phyloP scores from a whole-genome alignment of 192 early-diverging fungal genomes.

The Backusella australiensis region DNA sequence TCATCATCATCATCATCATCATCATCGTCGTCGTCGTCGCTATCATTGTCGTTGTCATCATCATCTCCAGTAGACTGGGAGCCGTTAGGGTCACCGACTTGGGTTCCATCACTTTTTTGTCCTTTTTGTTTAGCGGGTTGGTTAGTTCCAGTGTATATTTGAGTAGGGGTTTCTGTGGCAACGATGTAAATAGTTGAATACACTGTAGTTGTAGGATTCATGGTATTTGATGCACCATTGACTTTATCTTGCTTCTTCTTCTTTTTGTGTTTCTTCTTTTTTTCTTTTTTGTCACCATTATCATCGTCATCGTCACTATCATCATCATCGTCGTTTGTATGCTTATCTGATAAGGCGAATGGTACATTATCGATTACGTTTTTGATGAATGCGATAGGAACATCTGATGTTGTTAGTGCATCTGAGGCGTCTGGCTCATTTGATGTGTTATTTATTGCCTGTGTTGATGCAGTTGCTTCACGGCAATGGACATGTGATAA shows the following conservation, averaged over 20 bases:
- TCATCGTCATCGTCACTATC: background rate
- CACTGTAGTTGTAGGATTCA: background rate
- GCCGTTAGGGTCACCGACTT: background rate
- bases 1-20: background rate
- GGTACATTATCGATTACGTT: background rate
- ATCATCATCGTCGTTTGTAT: background rate
- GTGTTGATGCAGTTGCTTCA: background rate
- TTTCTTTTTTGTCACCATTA: background rate
- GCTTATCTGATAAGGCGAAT: background rate
- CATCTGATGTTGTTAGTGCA: background rate
- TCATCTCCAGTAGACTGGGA: background rate
- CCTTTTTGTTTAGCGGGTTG: background rate
- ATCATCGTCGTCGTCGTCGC: no score
- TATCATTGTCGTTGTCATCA: background rate
- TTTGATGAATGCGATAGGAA: background rate
- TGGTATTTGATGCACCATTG: background rate
- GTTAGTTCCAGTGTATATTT: background rate
- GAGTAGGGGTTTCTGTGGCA: background rate
- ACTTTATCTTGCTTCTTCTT: background rate
- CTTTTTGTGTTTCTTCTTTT: background rate
- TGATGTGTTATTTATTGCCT: background rate
- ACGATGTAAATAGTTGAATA: background rate
- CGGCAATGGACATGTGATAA: background rate
- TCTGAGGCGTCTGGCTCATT: background rate
- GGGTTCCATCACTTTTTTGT: background rate